These are phyloP conservation scores for Aschersonia sp. DNA, from an alignment of 2,329 filamentous ascomycete genomes.

Conservation along the genomic window DNA sequence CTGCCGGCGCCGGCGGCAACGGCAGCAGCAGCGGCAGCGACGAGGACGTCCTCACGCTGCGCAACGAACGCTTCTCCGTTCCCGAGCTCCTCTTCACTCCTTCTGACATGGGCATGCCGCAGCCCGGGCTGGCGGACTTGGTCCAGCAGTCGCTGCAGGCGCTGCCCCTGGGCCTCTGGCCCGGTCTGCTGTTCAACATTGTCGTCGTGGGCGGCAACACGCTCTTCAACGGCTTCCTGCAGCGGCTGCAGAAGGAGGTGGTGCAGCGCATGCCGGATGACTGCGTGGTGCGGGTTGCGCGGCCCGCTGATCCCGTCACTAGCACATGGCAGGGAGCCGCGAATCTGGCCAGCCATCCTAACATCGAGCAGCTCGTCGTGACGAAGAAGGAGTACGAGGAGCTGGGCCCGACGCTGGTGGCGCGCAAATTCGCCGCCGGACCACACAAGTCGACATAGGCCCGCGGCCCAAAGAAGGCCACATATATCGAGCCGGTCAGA, in stretches of 20 bases:
- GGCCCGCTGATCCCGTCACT: slow-evolving; percentile 57
- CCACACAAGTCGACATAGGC: neutral
- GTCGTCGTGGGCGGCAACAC: slow-evolving; percentile 80
- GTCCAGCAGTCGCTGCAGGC: slow-evolving; percentile 62
- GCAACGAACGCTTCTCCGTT: slow-evolving; percentile 82
- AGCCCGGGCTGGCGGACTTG: slow-evolving; percentile 70
- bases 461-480: too few relatives aligned
- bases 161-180: slow-evolving; percentile 72
- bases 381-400: slow-evolving; percentile 87
- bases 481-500: too few relatives aligned
- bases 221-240: slow-evolving; percentile 65
- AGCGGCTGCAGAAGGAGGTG: slow-evolving; percentile 63
- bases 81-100: slow-evolving; percentile 86
- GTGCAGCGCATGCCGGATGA: slow-evolving; percentile 59
- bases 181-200: slow-evolving; percentile 72
- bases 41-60: slow-evolving; percentile 74
- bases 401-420: slow-evolving; percentile 60
- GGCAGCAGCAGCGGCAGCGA: slow-evolving; percentile 7
- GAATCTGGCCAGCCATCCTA: slow-evolving; percentile 53
- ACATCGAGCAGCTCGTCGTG: slow-evolving; percentile 56
- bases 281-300: slow-evolving; percentile 60
- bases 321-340: slow-evolving; percentile 81
- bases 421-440: slow-evolving; percentile 46
- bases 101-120: slow-evolving; percentile 67
- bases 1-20: slow-evolving; percentile 10